A percentile compares a stretch with the other conserved stretches of the same genome.
phyloP scores from a whole-genome alignment of 2,329 filamentous ascomycete genomes.

The Fusarium xylarioides region DNA sequence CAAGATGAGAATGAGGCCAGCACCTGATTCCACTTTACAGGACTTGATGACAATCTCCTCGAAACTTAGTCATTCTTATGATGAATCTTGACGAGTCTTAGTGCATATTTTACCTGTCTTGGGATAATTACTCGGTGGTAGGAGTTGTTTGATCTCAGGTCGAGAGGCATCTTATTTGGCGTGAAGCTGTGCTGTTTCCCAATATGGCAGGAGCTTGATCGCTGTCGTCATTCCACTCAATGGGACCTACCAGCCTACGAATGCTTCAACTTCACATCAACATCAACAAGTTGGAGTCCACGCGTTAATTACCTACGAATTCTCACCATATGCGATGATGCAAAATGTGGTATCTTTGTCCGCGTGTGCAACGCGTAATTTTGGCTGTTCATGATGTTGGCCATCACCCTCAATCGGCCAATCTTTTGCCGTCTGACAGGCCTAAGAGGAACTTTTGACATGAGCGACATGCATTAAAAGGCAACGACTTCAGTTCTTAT shows the following conservation, averaged over 20 bases:
- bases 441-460: not conserved
- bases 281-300: not conserved
- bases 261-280: not conserved
- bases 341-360: not conserved
- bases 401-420: not conserved
- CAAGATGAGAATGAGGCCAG: not conserved
- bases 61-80: not conserved
- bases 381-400: not conserved
- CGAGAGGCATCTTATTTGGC: not conserved
- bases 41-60: not conserved
- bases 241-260: not conserved
- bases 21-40: not conserved
- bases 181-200: not conserved
- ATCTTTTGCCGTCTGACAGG: slow-evolving; percentile 17
- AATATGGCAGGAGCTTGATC: not conserved
- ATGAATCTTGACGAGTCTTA: not conserved
- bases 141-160: not conserved
- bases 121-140: not conserved
- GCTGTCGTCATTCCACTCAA: not conserved
- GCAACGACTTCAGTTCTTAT: not conserved
- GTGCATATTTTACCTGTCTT: not conserved
- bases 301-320: not conserved
- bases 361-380: not conserved
- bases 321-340: not conserved
- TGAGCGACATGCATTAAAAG: not conserved